Conservation (phyloP, 192 early-diverging fungal genomes). For the Linnemannia zychae region DNA sequence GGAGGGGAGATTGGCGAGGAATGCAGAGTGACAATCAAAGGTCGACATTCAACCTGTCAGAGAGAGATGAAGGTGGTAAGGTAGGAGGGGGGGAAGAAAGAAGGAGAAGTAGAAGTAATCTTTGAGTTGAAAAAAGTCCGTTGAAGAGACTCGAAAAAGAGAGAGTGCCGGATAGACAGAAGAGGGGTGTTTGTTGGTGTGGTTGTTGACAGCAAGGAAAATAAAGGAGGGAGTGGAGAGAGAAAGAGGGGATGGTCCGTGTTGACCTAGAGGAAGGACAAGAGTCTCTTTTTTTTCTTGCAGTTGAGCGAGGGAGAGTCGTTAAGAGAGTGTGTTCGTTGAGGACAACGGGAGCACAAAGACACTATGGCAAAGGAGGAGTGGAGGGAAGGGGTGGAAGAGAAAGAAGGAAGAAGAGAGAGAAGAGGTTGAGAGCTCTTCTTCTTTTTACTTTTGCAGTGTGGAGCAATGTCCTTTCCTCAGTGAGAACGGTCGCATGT, state of each 20-base stretch:
- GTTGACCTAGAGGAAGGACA: slow-evolving; percentile 10
- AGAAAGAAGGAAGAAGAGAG: neutral
- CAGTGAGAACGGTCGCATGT: too few species aligned
- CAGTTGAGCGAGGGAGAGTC: too few species aligned
- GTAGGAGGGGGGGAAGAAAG: neutral
- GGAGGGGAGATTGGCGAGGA: slow-evolving; percentile 46
- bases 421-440: slow-evolving; percentile 6
- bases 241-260: neutral
- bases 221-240: neutral
- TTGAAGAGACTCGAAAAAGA: neutral
- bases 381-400: neutral
- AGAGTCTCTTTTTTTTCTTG: neutral
- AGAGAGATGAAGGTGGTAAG: neutral
- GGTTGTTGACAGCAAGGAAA: neutral
- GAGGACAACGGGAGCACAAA: neutral
- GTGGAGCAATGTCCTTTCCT: neutral
- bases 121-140: neutral
- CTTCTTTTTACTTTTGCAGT: neutral
- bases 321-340: neutral
- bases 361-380: neutral
- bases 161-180: neutral
- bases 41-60: slow-evolving; percentile 35
- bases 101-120: neutral
- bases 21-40: slow-evolving; percentile 51
- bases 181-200: neutral